Base-by-base conservation (phyloP, 176 grass and related monocot genomes). In the Chloris gayana region DNA sequence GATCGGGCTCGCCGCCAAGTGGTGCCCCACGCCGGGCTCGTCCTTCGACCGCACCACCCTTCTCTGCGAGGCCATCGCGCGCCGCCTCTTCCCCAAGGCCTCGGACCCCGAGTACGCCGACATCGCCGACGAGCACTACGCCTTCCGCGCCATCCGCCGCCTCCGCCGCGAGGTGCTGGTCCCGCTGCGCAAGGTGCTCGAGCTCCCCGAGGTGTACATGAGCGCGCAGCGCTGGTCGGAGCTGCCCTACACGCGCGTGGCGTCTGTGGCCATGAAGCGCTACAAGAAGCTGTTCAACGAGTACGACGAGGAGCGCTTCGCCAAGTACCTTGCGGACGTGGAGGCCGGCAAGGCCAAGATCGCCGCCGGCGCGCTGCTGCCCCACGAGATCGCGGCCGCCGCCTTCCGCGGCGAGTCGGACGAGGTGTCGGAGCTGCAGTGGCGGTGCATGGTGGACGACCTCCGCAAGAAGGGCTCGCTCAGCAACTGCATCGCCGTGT, bases 171-270 rank as follows among this genome's bases (percentile, higher is more conserved):
- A 75, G 27, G 87, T 38, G 31, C 82, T 89, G 10, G 62, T 80
- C 19, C 82, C 82, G 46, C 75, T 57, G 17, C 76, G 76, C 51
- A 64, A 66, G 64, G 63, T 61, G 1, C 79, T 92, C 14, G 64
- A 86, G 64, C 64, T 89, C 18, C 87, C 87, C 12, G 87, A 89
- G 87, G 71, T 89, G 34, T 80, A 85, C 87, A 77, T 89, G 76
- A 81, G 82, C 70, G 77, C 87, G 11, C 15, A 61, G 15, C 60
- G 62, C 33, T 89, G 87, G 87, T 39, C 31, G 26, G 37, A 21
- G 58, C 53, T 89, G 54, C 54, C 54, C 54, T 57, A 25, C 54
- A 24, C 54, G 19, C 54, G 54, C 54, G 54, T 57, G 2, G 22
- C 54, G 22, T 24, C 54, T 7, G 54, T 57, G 1, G 54, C 54